These are phyloP conservation scores for Aspergillus sp. DNA, from an alignment of 2,329 filamentous ascomycete species.

Conservation along the genomic window DNA sequence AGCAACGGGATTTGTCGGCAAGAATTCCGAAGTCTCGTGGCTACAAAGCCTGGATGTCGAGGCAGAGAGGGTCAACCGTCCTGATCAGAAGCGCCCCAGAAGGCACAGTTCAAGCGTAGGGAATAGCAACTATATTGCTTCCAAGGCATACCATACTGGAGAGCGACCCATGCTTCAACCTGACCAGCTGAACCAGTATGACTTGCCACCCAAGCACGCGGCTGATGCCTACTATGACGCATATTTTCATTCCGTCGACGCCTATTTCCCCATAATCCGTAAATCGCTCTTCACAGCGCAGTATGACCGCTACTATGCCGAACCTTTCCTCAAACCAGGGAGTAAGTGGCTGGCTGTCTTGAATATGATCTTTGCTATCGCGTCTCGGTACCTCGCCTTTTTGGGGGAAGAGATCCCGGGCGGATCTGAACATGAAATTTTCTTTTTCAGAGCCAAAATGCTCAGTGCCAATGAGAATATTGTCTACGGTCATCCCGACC, in stretches of 20 bases:
- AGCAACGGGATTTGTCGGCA: constrained; percentile 36
- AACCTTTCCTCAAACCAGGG: constrained; percentile 25
- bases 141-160: constrained; percentile 26
- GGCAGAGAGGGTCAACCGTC: constrained; percentile 17
- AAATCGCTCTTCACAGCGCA: constrained; percentile 31
- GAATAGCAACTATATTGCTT: constrained; percentile 33
- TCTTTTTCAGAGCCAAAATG: constrained; percentile 37
- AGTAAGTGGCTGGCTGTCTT: constrained; percentile 36
- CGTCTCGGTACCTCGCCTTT: constrained; percentile 28
- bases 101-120: constrained; percentile 22
- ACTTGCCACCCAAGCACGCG: not conserved
- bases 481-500: constrained; percentile 32
- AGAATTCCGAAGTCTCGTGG: constrained; percentile 39
- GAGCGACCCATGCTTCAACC: constrained; percentile 26
- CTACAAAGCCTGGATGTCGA: constrained; percentile 33
- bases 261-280: constrained; percentile 36
- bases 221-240: constrained; percentile 33
- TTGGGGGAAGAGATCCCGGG: constrained; percentile 19
- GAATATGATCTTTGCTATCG: constrained; percentile 40
- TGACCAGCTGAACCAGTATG: constrained; percentile 25
- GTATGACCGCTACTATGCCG: constrained; percentile 29
- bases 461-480: constrained; percentile 28
- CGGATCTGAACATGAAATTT: constrained; percentile 30
- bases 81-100: constrained; percentile 10
- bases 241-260: constrained; percentile 34